phyloP scores from a whole-genome alignment of 805 yeast genomes.

The Teunomyces cretensis region DNA sequence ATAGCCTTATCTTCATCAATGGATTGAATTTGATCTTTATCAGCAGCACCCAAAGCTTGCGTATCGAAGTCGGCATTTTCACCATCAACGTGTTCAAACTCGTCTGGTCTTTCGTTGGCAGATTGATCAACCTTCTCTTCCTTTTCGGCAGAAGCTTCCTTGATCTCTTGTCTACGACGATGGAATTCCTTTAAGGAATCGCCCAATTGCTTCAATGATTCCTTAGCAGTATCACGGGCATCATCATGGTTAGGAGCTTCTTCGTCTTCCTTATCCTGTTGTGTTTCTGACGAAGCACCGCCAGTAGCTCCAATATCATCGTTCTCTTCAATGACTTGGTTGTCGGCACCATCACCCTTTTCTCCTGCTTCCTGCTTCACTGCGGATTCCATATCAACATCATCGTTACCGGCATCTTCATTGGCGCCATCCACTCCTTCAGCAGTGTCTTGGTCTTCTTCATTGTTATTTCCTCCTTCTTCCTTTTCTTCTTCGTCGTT shows the following conservation, averaged over 20 bases:
- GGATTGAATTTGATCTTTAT: conserved; percentile 71
- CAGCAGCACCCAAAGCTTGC: conserved; percentile 91
- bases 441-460: conserved; percentile 32
- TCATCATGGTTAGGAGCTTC: conserved; percentile 44
- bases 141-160: conserved; percentile 53
- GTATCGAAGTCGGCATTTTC: conserved; percentile 76
- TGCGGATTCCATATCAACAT: conserved; percentile 56
- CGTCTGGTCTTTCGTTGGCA: conserved; percentile 74
- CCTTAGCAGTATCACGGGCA: conserved; percentile 66
- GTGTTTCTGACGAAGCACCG: conserved; percentile 36
- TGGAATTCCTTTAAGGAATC: conserved; percentile 91
- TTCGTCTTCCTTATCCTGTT: conserved; percentile 42
- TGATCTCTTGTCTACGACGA: conserved; percentile 83
- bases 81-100: conserved; percentile 80
- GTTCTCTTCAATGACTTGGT: conserved; percentile 54
- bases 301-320: conserved; percentile 72
- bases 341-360: conserved; percentile 63
- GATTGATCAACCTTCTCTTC: conserved; percentile 45
- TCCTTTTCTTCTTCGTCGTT: conserved; percentile 14
- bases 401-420: conserved; percentile 37
- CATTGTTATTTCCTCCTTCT: conserved; percentile 43
- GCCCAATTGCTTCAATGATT: conserved; percentile 84
- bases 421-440: conserved; percentile 60
- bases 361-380: conserved; percentile 60
- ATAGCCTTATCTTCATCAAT: conserved; percentile 80